These are phyloP conservation scores for Dryadomyces quercus-mongolicae DNA, from an alignment of 2,329 filamentous ascomycete genomes.

Conservation along the genomic window DNA sequence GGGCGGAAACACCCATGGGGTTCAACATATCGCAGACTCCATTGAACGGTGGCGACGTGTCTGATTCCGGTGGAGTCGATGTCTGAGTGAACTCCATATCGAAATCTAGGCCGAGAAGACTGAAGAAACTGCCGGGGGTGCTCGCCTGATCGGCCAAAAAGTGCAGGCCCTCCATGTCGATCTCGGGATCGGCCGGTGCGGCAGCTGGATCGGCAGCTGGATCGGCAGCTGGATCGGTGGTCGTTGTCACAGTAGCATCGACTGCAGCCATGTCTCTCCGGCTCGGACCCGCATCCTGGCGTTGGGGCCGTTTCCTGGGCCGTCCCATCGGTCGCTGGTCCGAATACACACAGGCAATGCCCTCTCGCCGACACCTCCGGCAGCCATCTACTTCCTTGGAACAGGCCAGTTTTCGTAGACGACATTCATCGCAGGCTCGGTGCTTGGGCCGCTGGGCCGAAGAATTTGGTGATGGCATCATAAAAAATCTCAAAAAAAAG, in stretches of 20 bases:
- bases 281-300: constrained; percentile 15
- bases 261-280: background rate
- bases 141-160: background rate
- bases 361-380: constrained; percentile 43
- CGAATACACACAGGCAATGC: constrained; percentile 48
- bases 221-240: background rate
- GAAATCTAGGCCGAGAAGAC: background rate
- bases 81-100: background rate
- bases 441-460: constrained; percentile 28
- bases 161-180: background rate
- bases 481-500: no score
- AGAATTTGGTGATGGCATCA: background rate
- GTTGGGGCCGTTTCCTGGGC: constrained; percentile 45
- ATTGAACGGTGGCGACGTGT: no score
- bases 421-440: constrained; percentile 55
- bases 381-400: constrained; percentile 50
- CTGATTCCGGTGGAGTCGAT: no score
- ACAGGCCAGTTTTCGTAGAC: constrained; percentile 54
- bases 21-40: no score
- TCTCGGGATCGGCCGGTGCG: no score
- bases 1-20: no score
- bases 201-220: no score
- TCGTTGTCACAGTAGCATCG: background rate
- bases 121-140: background rate
- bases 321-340: constrained; percentile 55